Conservation (phyloP, 208 protist genomes). For the Crithidia expoeki region DNA sequence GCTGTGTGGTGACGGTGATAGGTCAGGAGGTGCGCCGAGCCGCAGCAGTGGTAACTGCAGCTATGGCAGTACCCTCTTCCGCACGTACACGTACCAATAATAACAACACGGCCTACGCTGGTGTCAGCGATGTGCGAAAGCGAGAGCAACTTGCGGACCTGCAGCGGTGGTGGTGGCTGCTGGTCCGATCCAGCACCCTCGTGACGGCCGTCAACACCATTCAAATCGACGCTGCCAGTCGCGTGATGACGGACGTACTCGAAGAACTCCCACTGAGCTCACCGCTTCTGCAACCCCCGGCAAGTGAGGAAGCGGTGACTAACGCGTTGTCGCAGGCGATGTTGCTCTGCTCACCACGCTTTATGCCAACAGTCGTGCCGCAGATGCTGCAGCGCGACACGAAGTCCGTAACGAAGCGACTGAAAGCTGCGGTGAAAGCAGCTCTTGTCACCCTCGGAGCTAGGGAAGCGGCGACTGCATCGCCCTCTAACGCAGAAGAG, state of each 20-base stretch:
- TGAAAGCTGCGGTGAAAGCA: conserved; percentile 22
- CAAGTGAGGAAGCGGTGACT: conserved; percentile 6
- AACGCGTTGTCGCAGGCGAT: conserved; percentile 10
- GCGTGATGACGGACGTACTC: conserved; percentile 18
- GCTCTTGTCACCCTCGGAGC: conserved; percentile 31
- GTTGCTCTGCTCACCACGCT: conserved; percentile 13
- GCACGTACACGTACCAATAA: neutral
- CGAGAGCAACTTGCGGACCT: neutral
- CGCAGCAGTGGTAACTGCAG: conserved; percentile 1
- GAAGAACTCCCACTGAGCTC: conserved; percentile 19
- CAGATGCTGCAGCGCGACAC: conserved; percentile 29
- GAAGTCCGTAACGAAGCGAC: neutral
- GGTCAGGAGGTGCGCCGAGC: conserved; percentile 20
- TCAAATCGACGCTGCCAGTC: conserved; percentile 22
- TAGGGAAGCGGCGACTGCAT: neutral
- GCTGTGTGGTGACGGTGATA: conserved; percentile 15
- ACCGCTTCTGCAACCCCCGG: conserved; percentile 18
- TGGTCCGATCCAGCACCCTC: conserved; percentile 37
- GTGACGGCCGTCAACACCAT: conserved; percentile 36
- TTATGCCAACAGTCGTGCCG: conserved; percentile 22
- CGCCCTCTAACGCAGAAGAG: neutral
- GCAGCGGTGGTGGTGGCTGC: conserved; percentile 47
- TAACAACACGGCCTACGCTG: neutral
- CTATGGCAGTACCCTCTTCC: neutral
- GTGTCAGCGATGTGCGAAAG: conserved; percentile 11